Conservation (phyloP, 768 basidiomycete species). For the Termitomyces sp. region DNA sequence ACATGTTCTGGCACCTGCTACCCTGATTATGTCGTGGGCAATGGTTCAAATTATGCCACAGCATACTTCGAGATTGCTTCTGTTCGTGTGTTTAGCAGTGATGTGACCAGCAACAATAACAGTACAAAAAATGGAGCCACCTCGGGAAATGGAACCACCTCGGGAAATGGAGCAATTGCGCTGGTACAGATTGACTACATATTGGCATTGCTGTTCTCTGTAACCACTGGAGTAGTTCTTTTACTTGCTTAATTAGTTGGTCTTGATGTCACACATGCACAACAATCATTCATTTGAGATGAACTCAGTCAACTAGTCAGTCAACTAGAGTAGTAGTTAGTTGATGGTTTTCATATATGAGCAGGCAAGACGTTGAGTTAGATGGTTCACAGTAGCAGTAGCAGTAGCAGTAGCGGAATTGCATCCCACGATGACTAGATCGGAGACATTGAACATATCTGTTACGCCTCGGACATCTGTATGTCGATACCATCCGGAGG, state of each 20-base stretch:
- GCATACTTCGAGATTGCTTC: slow-evolving; percentile 72
- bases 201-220: neutral
- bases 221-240: slow-evolving; percentile 1
- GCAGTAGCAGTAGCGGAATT: neutral
- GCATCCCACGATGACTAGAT: neutral
- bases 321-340: neutral
- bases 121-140: neutral
- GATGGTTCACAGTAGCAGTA: neutral
- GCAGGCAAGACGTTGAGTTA: neutral
- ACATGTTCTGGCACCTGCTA: slow-evolving; percentile 69
- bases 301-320: neutral
- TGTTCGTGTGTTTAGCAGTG: slow-evolving; percentile 41
- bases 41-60: slow-evolving; percentile 52
- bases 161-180: neutral
- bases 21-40: slow-evolving; percentile 60
- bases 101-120: slow-evolving; percentile 19
- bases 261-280: neutral
- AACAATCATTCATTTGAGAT: neutral
- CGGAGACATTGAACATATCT: neutral
- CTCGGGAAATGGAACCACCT: neutral
- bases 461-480: slow-evolving; percentile 41
- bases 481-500: slow-evolving; percentile 37
- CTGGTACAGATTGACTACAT: neutral
- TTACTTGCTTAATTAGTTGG: neutral
- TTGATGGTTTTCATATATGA: neutral